Base-by-base conservation (phyloP, 805 yeast genomes). In the Tetrapisispora iriomotensis region DNA sequence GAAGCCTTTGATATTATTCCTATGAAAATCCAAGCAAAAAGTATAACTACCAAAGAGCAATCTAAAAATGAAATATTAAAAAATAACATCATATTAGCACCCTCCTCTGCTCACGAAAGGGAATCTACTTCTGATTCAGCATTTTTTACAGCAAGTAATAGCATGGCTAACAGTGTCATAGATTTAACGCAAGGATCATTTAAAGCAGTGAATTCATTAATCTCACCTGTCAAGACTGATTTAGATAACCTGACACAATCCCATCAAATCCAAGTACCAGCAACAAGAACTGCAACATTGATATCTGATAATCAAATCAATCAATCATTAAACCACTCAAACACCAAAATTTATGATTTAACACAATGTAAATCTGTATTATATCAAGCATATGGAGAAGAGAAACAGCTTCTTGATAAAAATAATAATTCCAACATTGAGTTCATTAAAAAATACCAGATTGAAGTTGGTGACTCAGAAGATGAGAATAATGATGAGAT, bases 111-210 rank as follows among this genome's bases (percentile, higher is more conserved):
- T 6, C 8, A 17, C 2, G 29, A 17, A 3, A 19, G 17, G 6
- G 27, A 17, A 21, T 15, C 17, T n/a, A 26, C 18, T 6, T 15
- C 29, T 17, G 24, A 23, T 15, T 13, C 46, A 2, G 41, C 28
- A 19, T 34, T 7, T 17, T 29, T 29, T 26, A 33, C 42, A 5
- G 25, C 37, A 3, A 30, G 23, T 6, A 30, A 19, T 8, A 18
- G 31, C 8, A 24, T 18, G 1, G 8, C 34, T 17, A 48, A 49
- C 20, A 42, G 46, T 15, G 41, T 56, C 7, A 53, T 54, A 4
- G 59, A 54, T 39, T 38, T 56, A 28, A 54, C 61, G 3, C 56
- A 53, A 32, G 54, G 41, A 18, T 54, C 64, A 1, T 59, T 53
- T 34, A 50, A 54, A 26, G 59, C 46, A 5, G 61, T 54, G 3